A percentile compares a stretch with the other conserved stretches of the same genome.
Evolutionary conservation across 1,284 basidiomycete species (phyloP).

Genomic region (Testicularia cyperi): DNA sequence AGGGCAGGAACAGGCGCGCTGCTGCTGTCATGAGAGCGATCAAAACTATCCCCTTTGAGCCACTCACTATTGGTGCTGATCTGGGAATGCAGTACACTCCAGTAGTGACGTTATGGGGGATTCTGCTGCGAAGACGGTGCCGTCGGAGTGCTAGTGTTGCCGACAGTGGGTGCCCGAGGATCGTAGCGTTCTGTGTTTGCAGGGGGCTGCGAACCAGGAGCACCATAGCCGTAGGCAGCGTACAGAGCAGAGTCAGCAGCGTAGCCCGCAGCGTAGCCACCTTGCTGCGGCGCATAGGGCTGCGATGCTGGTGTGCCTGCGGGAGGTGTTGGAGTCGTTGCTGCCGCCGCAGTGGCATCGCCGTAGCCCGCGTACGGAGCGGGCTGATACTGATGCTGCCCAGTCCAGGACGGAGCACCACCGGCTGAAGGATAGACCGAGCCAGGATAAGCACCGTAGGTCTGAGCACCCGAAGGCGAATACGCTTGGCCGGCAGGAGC

Average conservation of each 20-base stretch:
- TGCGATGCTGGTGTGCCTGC: constrained; percentile 1
- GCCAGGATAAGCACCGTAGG: too few relatives aligned
- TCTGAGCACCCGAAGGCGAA: too few relatives aligned
- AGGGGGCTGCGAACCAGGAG: constrained; percentile 1
- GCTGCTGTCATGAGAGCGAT: too few relatives aligned
- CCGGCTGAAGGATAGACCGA: background rate
- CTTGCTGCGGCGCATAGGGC: background rate
- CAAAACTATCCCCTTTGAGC: too few relatives aligned
- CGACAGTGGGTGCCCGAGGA: too few relatives aligned
- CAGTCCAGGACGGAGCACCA: background rate
- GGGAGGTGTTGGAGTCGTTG: background rate
- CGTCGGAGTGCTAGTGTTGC: too few relatives aligned
- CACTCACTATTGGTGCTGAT: too few relatives aligned
- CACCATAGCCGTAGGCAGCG: constrained; percentile 12
- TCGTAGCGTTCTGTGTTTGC: constrained; percentile 24
- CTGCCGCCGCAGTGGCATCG: background rate
- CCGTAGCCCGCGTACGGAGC: background rate
- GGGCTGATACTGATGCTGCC: background rate
- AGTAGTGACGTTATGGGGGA: too few relatives aligned
- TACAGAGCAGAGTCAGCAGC: constrained; percentile 7
- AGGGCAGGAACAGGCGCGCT: too few relatives aligned
- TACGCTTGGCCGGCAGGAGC: too few relatives aligned
- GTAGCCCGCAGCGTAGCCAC: constrained; percentile 3
- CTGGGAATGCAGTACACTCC: too few relatives aligned
- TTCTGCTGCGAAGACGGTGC: too few relatives aligned